Evolutionary conservation across 805 yeast genomes (phyloP).

Genomic region (Isabelozyma pseudorhagii): DNA sequence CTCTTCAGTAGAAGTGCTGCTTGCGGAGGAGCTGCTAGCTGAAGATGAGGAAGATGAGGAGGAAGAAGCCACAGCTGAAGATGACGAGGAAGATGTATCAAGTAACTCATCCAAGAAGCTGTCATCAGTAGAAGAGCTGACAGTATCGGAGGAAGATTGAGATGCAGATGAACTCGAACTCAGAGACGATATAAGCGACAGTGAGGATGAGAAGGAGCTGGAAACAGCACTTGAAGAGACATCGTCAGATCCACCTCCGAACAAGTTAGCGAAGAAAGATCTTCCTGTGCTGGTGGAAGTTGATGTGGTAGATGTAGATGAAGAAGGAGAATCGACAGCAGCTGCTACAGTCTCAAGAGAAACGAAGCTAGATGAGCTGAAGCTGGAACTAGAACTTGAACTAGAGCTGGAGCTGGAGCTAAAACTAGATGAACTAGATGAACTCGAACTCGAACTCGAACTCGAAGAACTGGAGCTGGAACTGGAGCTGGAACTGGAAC

Average conservation of each 20-base stretch:
- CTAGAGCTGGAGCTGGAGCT: conserved; percentile 7
- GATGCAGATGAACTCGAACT: conserved; percentile 2
- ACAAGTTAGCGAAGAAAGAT: not conserved
- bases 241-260: not conserved
- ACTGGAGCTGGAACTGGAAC: conserved; percentile 8
- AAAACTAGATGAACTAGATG: conserved; percentile 2
- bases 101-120: conserved; percentile 5
- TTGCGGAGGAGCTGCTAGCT: no score
- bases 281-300: not conserved
- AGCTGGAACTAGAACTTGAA: conserved; percentile 9
- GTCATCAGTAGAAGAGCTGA: conserved; percentile 2
- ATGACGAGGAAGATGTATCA: not conserved
- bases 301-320: not conserved
- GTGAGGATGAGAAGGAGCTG: not conserved
- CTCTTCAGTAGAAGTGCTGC: conserved; percentile 1
- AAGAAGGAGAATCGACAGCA: not conserved
- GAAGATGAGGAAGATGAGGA: not conserved
- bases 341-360: not conserved
- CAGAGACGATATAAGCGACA: not conserved
- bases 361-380: conserved; percentile 2
- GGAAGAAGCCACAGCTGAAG: not conserved
- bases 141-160: conserved; percentile 2
- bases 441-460: conserved; percentile 7
- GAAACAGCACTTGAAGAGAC: not conserved
- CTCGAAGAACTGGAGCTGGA: conserved; percentile 6